Conservation (phyloP, 495 filamentous ascomycete genomes). For the Wilcoxina mikolae region DNA sequence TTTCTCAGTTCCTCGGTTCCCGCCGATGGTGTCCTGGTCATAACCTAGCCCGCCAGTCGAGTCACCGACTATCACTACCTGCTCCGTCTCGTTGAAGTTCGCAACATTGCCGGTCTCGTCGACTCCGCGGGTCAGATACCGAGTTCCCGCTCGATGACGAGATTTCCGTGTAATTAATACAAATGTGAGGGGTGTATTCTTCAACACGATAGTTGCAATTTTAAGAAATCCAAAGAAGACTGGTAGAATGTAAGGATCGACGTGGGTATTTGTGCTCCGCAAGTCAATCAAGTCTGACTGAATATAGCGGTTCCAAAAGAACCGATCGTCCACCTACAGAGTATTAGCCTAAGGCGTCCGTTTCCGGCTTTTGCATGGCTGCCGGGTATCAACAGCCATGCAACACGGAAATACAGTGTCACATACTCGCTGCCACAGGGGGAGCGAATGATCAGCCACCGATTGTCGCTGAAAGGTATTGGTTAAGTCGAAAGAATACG, state of each 20-base stretch:
- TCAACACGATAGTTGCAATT: conserved; percentile 67
- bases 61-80: conserved; percentile 76
- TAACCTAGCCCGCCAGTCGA: conserved; percentile 53
- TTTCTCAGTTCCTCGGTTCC: conserved; percentile 10
- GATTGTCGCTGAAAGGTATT: conserved; percentile 89
- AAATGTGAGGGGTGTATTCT: conserved; percentile 66
- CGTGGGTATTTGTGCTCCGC: conserved; percentile 38
- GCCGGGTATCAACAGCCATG: neutral
- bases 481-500: conserved; percentile 87
- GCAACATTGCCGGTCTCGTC: conserved; percentile 87
- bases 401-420: neutral
- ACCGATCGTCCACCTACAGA: conserved; percentile 69
- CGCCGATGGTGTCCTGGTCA: conserved; percentile 11
- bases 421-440: conserved; percentile 61
- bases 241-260: conserved; percentile 86
- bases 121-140: conserved; percentile 86
- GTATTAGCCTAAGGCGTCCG: conserved; percentile 4
- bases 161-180: conserved; percentile 77
- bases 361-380: no score
- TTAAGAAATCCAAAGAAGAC: conserved; percentile 89
- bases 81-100: conserved; percentile 98
- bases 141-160: conserved; percentile 70
- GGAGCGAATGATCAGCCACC: conserved; percentile 47
- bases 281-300: conserved; percentile 85
- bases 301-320: conserved; percentile 95